A percentile compares a stretch with the other conserved stretches of the same genome.
These are phyloP conservation scores for Trichophyton mentagrophytes DNA, from an alignment of 2,329 filamentous ascomycete genomes.

Conservation along the genomic window DNA sequence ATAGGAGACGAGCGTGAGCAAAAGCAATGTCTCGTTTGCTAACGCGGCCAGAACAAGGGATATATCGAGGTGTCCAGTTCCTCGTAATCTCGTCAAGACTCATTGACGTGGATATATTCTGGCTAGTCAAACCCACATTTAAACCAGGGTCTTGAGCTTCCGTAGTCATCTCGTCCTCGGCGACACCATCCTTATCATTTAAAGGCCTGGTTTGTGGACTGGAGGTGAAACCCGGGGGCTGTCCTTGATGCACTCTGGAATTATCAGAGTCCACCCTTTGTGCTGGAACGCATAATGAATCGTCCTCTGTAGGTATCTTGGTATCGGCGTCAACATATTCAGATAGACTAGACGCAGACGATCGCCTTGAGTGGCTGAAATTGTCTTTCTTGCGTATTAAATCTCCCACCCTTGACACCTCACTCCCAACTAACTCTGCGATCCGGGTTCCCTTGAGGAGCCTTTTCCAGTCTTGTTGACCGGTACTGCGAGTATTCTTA, in stretches of 20 bases:
- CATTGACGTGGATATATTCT: slow-evolving; percentile 16
- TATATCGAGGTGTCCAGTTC: slow-evolving; percentile 44
- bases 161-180: background rate
- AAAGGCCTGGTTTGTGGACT: background rate
- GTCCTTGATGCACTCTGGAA: background rate
- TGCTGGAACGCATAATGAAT: background rate
- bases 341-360: slow-evolving; percentile 35
- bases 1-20: slow-evolving; percentile 62
- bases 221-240: background rate
- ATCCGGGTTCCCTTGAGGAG: slow-evolving; percentile 65
- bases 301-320: slow-evolving; percentile 7
- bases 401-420: slow-evolving; percentile 50
- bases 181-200: background rate
- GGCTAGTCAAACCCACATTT: background rate
- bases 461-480: slow-evolving; percentile 48
- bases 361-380: slow-evolving; percentile 30
- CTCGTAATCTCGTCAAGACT: slow-evolving; percentile 32
- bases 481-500: slow-evolving; percentile 18
- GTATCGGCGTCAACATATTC: slow-evolving; percentile 33
- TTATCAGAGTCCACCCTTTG: background rate
- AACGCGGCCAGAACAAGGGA: slow-evolving; percentile 31
- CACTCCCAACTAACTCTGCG: slow-evolving; percentile 57
- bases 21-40: slow-evolving; percentile 66
- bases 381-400: slow-evolving; percentile 48
- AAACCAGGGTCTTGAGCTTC: background rate